Evolutionary conservation across 306 rosid genomes (phyloP), one percentile per base, ranked within the genome.

Genomic region (Cotoneaster glaucophyllus): DNA sequence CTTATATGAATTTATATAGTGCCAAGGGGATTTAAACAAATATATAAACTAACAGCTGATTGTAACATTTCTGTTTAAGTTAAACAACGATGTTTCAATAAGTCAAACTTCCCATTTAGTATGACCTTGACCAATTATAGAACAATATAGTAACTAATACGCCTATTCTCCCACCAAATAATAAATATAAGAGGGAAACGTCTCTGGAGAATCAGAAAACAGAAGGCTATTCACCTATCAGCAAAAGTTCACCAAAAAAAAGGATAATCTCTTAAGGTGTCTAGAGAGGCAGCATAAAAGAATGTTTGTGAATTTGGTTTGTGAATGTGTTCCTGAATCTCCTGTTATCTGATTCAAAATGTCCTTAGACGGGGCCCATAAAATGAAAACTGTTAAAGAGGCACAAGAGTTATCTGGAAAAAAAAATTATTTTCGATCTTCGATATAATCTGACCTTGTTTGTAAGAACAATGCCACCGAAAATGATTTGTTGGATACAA

Each of bases 1-100:
- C 67, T 76, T 73, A 22, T 72, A 79, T 63, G 18, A 71, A 80
- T 53, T 68, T 73, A 26, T 67, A 31, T 48, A 67, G 34, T 22
- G 22, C 39, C 25, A 66, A 70, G 59, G 28, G 69, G 64, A 71
- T 13, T 32, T 71, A 71, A 71, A 21, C 62, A 71, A 19, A 25
- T 7, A 71, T n/a, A 71, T 12, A 14, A 31, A 63, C 4, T 34
- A 29, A 56, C 53, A 56, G 3, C 57, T 10, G 57, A 24, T 37
- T 34, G 3, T 56, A 45, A 31, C 12, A 24, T 26, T 65, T 50
- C 5, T n/a, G 29, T 5, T 18, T 54, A 66, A 25, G 22, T 73
- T 22, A 43, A 73, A 41, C 37, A 58, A 1, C 3, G 17, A 22
- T 14, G n/a, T 21, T 66, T 26, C 13, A 18, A 29, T 6, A 71